Evolutionary conservation across 1,284 basidiomycete species (phyloP), one percentile per base, ranked within the genome.

Genomic region (Chalciporus sp.): DNA sequence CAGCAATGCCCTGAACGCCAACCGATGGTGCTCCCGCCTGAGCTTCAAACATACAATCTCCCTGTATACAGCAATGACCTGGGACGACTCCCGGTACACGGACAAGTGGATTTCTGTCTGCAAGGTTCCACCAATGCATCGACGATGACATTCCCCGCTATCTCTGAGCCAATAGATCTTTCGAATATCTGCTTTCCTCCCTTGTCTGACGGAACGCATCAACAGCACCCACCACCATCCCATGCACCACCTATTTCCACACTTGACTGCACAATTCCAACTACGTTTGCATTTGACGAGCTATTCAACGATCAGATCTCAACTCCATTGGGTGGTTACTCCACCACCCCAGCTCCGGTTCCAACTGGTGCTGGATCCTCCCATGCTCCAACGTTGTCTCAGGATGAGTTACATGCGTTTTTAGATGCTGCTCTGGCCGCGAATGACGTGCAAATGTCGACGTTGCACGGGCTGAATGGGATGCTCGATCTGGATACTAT

Each of bases 11-110:
- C 53, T 44, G 52, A 42, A 9, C 56, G 51, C n/a, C 64, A 51
- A 0, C 56, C 27, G 20, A 53, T 35, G 0, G 56, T 28, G 4
- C 52, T 26, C 3, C 44, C 41, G n/a, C 58, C 39, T 12, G 46
- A 48, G 1, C 0, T 47, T 2, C 51, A 40, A n/a, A 3, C 56
- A 1, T 68, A 56, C 42, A 20, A 50, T 28, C 69, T 86, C 2
- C 85, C 85, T 0, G 72, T 84, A 39, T 83, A 84, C 59, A 85
- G 78, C 60, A 75, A 84, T 47, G 84, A 87, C 43, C 71, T 88
- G 2, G 84, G 77, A 1, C 69, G 78, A 20, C 62, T 83, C 4
- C 83, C 86, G 0, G 52, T 83, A n/a, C 79, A 83, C 53, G 72
- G 74, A 1, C 73, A 76, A 20, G 51, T 56, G 14, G 51, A 53